A percentile compares a stretch with the other conserved stretches of the same genome.
Evolutionary conservation across 2,329 filamentous ascomycete species (phyloP).

Genomic region (Diaporthe batatas): DNA sequence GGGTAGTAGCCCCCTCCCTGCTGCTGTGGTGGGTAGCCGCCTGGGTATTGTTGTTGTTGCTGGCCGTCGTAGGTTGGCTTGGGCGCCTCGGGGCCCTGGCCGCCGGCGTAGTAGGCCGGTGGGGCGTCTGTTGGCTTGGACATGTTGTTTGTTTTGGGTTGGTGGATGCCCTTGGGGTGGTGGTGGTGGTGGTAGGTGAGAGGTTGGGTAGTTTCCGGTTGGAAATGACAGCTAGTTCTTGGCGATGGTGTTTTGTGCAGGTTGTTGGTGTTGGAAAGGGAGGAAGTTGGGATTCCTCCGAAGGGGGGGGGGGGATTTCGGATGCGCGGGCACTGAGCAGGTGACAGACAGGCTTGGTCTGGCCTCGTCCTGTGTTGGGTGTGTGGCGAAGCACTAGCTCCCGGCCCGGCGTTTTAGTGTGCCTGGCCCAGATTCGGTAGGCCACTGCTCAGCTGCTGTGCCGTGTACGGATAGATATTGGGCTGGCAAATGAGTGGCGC

Average conservation of each 20-base stretch:
- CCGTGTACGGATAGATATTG: too few species aligned
- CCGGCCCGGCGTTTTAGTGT: slow-evolving; percentile 32
- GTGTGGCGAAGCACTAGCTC: slow-evolving; percentile 32
- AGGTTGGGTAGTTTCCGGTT: background rate
- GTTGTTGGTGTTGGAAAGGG: background rate
- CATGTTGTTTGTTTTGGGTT: slow-evolving; percentile 12
- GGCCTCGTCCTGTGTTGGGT: slow-evolving; percentile 5
- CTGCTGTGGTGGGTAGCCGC: slow-evolving; percentile 2
- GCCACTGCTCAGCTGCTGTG: background rate
- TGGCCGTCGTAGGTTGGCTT: slow-evolving; percentile 38
- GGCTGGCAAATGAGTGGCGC: slow-evolving; percentile 15
- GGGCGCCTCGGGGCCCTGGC: slow-evolving; percentile 35
- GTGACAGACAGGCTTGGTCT: background rate
- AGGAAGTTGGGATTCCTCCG: background rate
- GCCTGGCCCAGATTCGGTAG: slow-evolving; percentile 5
- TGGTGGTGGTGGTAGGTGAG: background rate
- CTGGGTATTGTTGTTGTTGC: slow-evolving; percentile 29
- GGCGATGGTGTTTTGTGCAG: background rate
- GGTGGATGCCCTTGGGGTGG: background rate
- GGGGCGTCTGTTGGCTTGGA: slow-evolving; percentile 38
- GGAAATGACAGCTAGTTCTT: background rate
- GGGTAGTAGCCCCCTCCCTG: slow-evolving; percentile 14
- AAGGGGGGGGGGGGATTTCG: background rate
- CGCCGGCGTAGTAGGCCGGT: slow-evolving; percentile 38
- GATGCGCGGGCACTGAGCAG: slow-evolving; percentile 26